Base-by-base conservation (phyloP, 2,329 filamentous ascomycete genomes). In the Uncinocarpus reesii region DNA sequence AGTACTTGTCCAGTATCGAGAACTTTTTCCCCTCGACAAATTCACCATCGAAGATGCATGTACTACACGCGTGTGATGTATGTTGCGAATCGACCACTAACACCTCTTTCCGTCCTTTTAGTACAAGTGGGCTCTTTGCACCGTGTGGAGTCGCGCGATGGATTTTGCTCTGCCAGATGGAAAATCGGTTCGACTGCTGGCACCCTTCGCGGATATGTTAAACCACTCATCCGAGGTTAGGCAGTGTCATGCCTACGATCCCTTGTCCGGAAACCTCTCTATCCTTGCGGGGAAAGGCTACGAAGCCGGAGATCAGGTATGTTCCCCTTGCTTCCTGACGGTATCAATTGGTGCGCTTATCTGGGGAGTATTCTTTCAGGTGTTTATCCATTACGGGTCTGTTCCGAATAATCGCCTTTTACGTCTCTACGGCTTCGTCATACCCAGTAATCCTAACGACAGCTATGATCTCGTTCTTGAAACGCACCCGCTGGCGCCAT, bases 171-270 rank as follows among this genome's bases (percentile, higher is more conserved):
- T 56, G 48, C 48, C 53, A 26, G 53, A 51, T 53, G 48, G 35
- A 49, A 54, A 53, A 42, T 51, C 52, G 20, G 47, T 56, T 55
- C 55, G 53, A 48, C 52, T 56, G 47, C 45, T 65, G 49, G 61
- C 62, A 42, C 64, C 62, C 28, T 64, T 65, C 37, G 62, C 63
- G 43, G 62, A 66, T 52, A 66, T 66, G 63, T 52, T 66, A 42
- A 65, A 66, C 56, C 63, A 66, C 57, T 62, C 60, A 15, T 51
- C 56, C 53, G 58, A 61, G 23, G 60, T 60, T 28, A 57, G 59
- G 56, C 60, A 62, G 52, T 65, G 63, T 48, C 62, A 66, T 52
- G 60, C 57, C 52, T 65, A 65, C 51, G 59, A 65, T 57, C 45
- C 53, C 32, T 54, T 50, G 42, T 62, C 62, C 47, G 56, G 60